Base-by-base conservation (phyloP, 345 rosid genomes). In the Lumnitzera racemosa region DNA sequence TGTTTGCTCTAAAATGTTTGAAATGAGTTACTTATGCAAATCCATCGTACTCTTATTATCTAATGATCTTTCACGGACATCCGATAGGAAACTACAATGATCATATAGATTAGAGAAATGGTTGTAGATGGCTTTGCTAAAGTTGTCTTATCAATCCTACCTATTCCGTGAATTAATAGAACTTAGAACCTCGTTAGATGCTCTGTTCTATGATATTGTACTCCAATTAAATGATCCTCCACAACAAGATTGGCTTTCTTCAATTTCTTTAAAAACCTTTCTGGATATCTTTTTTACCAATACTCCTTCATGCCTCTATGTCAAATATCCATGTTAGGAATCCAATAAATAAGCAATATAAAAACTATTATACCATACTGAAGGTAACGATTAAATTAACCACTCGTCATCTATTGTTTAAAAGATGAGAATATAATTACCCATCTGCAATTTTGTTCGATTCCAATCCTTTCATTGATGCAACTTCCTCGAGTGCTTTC, bases 261-360 rank as follows among this genome's bases (percentile, higher is more conserved):
- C 15, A 57, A 57, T 2, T 0, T 15, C 13, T 15, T 12, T 0
- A 0, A 0, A 17, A 57, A 20, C 15, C 13, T 1, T 20, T 17
- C 5, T 0, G 0, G 3, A 5, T 0, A 57, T 20, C 24, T 0
- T 4, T 0, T 43, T 17, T 0, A 57, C 15, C 0, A 57, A 20
- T 13, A 11, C 15, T 36, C 24, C 60, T 2, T 57, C 49, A 1
- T 11, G 24, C 27, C 49, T 36, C 0, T 9, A 36, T 57, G n/a
- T 57, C 59, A 31, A 56, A 27, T 20, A 20, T 20, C 20, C 20
- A 20, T 20, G 20, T 46, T 24, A 31, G 7, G 7, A 31, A 55
- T 24, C 11, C 17, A 27, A 15, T 20, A 6, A 54, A 13, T 11
- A 12, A 15, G 0, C 16, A 53, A 53, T 13, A 11, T 2, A n/a